phyloP scores from a whole-genome alignment of 495 filamentous ascomycete species.

The Cudoniella acicularis region DNA sequence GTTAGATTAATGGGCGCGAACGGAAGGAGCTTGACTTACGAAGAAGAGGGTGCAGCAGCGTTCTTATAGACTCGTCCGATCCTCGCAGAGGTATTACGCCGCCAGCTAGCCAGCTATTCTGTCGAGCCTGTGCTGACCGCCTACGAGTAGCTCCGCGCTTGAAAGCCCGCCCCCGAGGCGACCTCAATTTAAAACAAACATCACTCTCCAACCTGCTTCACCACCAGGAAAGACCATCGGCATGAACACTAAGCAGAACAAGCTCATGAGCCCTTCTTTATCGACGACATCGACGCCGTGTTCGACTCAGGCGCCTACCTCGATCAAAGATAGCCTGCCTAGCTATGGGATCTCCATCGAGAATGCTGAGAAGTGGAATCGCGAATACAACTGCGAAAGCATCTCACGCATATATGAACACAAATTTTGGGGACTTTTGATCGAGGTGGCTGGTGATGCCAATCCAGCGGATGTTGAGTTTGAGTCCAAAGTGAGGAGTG shows the following conservation, averaged over 20 bases:
- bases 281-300: conserved; percentile 2
- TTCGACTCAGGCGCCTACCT: conserved; percentile 11
- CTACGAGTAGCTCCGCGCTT: too few species aligned
- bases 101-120: too few species aligned
- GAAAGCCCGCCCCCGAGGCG: too few species aligned
- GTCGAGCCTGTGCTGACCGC: too few species aligned
- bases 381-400: conserved; percentile 11
- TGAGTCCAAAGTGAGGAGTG: conserved; percentile 14
- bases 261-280: conserved; percentile 11
- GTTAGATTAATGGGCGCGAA: conserved; percentile 7
- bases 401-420: conserved; percentile 7
- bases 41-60: neutral
- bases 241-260: conserved; percentile 13
- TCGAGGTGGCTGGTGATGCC: conserved; percentile 1
- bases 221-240: conserved; percentile 8
- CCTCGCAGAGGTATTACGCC: too few species aligned
- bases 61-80: conserved; percentile 9
- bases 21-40: conserved; percentile 2
- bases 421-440: conserved; percentile 8
- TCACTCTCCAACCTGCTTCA: conserved; percentile 5
- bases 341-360: conserved; percentile 14
- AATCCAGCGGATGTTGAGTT: conserved; percentile 14
- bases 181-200: conserved; percentile 13
- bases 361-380: conserved; percentile 13
- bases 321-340: conserved; percentile 14